Evolutionary conservation across 306 rosid genomes (phyloP), one percentile per base, ranked within the genome.

Genomic region (Prunus mume): DNA sequence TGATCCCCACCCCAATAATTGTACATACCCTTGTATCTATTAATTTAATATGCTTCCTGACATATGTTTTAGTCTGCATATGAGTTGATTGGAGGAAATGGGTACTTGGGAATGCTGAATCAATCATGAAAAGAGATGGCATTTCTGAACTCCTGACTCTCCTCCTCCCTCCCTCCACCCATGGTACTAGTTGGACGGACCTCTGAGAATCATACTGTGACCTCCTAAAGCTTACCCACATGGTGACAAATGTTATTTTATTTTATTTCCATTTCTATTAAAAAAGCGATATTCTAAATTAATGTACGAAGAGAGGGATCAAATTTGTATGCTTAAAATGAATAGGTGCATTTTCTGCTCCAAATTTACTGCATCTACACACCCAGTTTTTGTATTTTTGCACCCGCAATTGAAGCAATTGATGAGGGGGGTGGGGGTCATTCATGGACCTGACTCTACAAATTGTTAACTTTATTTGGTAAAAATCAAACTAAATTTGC

Each of bases 61-160:
- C 22, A 15, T 38, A n/a, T 84, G 76, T 81, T 76, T 75, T 79
- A 82, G 80, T 65, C 70, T 46, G 64, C 22, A 83, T 80, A 79
- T 15, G 6, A 80, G 58, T 17, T 72, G 90, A 89, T 89, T 82
- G 93, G 92, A 41, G 58, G 76, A 70, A 78, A 78, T 8, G 78
- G 86, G 78, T 80, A 60, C 18, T 69, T 87, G 79, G 92, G 86
- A 86, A 82, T 87, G 75, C 74, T 84, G 72, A 80, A 87, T 85
- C 83, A 89, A 88, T 87, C 85, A 91, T 89, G 94, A 64, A 85
- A 62, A 20, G 66, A 74, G 64, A 79, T 80, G 76, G 78, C 12
- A 34, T 87, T 88, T 91, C 86, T 85, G 94, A 89, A 87, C 83
- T 89, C 87, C 9, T 25, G 38, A 25, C n/a, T 24, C 66, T 58